phyloP scores from a whole-genome alignment of 306 rosid species.

The Crataegus laevigata region DNA sequence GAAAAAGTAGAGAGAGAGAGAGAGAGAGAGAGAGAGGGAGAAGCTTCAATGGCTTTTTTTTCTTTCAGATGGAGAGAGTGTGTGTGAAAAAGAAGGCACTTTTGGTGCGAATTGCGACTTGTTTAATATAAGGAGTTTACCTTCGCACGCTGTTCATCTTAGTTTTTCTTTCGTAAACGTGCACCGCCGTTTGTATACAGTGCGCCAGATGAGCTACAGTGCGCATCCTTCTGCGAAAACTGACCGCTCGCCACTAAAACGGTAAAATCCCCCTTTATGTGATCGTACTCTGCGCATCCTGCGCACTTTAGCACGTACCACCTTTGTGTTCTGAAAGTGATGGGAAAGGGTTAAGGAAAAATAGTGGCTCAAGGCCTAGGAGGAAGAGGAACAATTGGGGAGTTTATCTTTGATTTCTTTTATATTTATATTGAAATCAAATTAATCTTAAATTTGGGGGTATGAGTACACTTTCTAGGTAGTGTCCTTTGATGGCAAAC shows the following conservation, averaged over 20 bases:
- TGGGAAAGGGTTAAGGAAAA: neutral
- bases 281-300: conserved; percentile 16
- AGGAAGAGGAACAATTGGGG: neutral
- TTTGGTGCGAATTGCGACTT: conserved; percentile 17
- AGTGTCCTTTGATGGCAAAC: conserved; percentile 74
- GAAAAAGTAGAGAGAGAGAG: conserved; percentile 8
- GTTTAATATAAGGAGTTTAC: conserved; percentile 15
- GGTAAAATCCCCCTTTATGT: neutral
- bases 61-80: neutral
- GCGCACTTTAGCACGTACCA: conserved; percentile 20
- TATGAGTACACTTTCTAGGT: conserved; percentile 60
- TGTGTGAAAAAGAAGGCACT: conserved; percentile 15
- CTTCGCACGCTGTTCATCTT: conserved; percentile 22
- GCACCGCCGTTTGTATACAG: conserved; percentile 9
- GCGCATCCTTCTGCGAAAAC: neutral
- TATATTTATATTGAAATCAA: conserved; percentile 19
- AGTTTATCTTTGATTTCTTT: neutral
- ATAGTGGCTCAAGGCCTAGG: conserved; percentile 16
- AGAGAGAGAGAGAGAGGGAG: neutral
- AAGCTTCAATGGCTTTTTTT: conserved; percentile 8
- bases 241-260: neutral
- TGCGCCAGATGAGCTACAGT: conserved; percentile 16
- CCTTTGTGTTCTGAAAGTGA: neutral
- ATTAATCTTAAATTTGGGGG: conserved; percentile 18
- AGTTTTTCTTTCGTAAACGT: conserved; percentile 15